Conservation (phyloP, 352 stramenopile species). For the Poterioochromonas sp. region DNA sequence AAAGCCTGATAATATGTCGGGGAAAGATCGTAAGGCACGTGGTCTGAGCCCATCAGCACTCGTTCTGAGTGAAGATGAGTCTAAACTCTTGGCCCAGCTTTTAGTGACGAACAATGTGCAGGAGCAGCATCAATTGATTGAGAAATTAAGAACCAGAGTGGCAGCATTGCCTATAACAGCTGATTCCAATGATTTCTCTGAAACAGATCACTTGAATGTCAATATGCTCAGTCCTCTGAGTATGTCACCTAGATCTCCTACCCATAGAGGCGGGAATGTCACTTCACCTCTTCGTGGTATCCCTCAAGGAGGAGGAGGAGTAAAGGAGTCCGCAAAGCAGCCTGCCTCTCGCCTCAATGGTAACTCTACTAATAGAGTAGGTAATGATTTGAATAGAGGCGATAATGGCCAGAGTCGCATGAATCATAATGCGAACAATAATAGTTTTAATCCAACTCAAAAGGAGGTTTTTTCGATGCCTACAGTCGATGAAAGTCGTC, state of each 20-base stretch:
- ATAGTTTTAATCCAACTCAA: neutral
- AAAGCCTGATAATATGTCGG: too few relatives aligned
- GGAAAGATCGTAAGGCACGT: too few relatives aligned
- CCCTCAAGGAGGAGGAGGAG: neutral
- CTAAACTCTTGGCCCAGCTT: too few relatives aligned
- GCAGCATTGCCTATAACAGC: too few relatives aligned
- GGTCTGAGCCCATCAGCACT: too few relatives aligned
- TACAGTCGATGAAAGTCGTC: neutral
- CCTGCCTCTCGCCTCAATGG: neutral
- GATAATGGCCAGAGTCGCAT: neutral
- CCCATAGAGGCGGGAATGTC: neutral
- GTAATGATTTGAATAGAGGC: neutral
- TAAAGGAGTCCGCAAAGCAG: neutral
- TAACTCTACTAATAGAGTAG: neutral
- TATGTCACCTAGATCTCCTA: neutral
- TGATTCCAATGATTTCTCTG: too few relatives aligned
- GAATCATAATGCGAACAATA: neutral
- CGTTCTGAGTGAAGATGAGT: too few relatives aligned
- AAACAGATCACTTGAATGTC: too few relatives aligned
- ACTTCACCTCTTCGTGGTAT: neutral
- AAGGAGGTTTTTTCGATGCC: neutral
- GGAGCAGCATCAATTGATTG: too few relatives aligned
- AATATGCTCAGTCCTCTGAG: too few relatives aligned
- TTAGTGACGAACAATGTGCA: too few relatives aligned
- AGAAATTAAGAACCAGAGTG: too few relatives aligned